These are phyloP conservation scores for Eucalyptus microcorys DNA, from an alignment of 345 rosid species.

Conservation along the genomic window DNA sequence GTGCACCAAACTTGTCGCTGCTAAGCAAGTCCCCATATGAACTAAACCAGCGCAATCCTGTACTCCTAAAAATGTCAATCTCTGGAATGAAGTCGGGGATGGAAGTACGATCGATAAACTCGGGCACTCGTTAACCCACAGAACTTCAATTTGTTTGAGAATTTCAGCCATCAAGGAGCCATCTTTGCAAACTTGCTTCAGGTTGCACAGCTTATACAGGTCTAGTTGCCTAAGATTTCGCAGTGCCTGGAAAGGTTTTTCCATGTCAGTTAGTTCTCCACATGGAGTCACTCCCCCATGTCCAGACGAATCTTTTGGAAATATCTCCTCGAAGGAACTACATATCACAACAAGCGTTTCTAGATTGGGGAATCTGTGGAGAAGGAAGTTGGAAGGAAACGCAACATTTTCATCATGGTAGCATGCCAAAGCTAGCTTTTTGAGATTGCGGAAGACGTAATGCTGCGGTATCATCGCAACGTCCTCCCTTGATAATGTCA, in stretches of 20 bases:
- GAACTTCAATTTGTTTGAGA: rapidly evolving
- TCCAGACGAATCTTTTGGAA: not conserved
- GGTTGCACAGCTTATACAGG: rapidly evolving
- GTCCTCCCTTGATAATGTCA: not conserved
- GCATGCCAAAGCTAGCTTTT: rapidly evolving
- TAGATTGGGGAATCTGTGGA: not conserved
- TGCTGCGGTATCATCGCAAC: not conserved
- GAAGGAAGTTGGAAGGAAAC: not conserved
- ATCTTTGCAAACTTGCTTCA: not conserved
- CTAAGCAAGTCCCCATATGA: not conserved
- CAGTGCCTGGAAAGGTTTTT: rapidly evolving
- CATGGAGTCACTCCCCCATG: not conserved
- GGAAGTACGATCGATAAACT: not conserved
- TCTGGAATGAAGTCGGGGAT: not conserved
- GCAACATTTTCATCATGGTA: not conserved
- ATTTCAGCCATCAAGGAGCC: not conserved
- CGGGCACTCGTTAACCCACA: rapidly evolving
- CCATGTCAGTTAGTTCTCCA: not conserved
- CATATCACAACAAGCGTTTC: rapidly evolving
- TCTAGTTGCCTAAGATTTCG: rapidly evolving
- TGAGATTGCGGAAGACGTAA: not conserved
- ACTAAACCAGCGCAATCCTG: rapidly evolving
- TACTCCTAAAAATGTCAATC: rapidly evolving
- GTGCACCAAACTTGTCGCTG: not conserved
- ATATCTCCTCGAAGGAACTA: not conserved